Evolutionary conservation across 164 flowering plant genomes (phyloP), one percentile per base, ranked within the genome.

Genomic region (Vitis rotundifolia): DNA sequence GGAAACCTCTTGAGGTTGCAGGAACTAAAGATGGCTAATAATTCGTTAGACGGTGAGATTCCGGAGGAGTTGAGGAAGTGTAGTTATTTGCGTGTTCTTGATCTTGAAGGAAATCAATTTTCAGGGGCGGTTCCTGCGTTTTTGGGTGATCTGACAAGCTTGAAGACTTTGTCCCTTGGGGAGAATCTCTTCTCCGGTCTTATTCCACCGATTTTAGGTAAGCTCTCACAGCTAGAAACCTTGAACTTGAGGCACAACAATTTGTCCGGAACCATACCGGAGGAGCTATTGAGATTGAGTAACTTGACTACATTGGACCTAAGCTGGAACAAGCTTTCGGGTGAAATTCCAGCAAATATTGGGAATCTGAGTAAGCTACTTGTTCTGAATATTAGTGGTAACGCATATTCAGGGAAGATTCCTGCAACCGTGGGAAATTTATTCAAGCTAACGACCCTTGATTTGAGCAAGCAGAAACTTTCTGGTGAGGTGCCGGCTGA

Each of bases 1-100:
- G 87, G 93, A 8, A 75, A 76, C 19, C 75, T 89, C 18, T n/a
- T 51, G 44, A 29, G 18, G 44, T 69, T 94, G 73, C 81, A 85
- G 71, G 94, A 88, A 82, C 68, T 94, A 11, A 78, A 89, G 68
- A 60, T 83, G 59, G 90, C 87, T 0, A 82, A 89, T 61, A 94
- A 92, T 68, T 77, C 83, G 1, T 68, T 81, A 9, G 53, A 3
- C 16, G 90, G 87, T 1, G 50, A n/a, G 16, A 50, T 87, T 55
- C 90, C 90, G 5, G 77, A 10, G 11, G 84, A 80, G 62, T 70
- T 85, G 13, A 73, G n/a, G 67, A 77, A 83, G 48, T 85, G 85
- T 73, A 66, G 76, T 14, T 51, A 18, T 2, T 47, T 87, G 53
- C 55, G 61, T 0, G 80, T 80, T 54, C 78, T 87, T 68, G 83